Evolutionary conservation across 1,284 basidiomycete species (phyloP), one percentile per base, ranked within the genome.

Genomic region (Rhodotorula sp.): DNA sequence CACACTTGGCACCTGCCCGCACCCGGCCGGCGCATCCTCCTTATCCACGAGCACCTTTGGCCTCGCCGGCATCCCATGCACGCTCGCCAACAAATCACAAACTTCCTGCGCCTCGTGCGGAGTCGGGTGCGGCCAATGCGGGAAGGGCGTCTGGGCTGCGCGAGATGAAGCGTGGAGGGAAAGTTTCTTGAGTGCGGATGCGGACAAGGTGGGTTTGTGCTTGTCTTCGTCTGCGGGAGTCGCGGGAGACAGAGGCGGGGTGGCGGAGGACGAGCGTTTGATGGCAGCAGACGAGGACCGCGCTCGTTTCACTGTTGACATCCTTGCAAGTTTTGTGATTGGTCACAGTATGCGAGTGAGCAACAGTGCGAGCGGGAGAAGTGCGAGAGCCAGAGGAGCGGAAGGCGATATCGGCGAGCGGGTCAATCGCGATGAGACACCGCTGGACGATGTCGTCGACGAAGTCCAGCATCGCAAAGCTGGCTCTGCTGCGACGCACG

Each of bases 1-100:
- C 55, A 91, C 87, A 67, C 87, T 85, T 0, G 86, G 84, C 2
- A 85, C 84, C 56, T 82, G 80, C 0, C 87, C 88, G 70, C 87
- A 88, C 3, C 84, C 85, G 61, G 77, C 76, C 2, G 84, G 84
- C 5, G 84, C 70, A 13, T 69, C 68, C 27, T 63, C 65, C 29
- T 57, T 49, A 59, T 76, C 83, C 34, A 81, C 77, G 20, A 80
- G 74, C 39, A 76, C 67, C 30, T 57, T 66, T 68, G 80, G 80
- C 49, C 81, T 74, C 0, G 76, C 75, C 49, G 82, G 82, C 24
- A 78, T 59, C 0, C 79, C 79, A 66, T 82, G 81, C 15, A 81
- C 69, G 8, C 68, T 68, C 11, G 78, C 73, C 5, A 89, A 82
- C 44, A 88, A 80, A 15, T 82, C 73, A 74, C 84, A 82, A 9